Conservation (phyloP, 495 filamentous ascomycete genomes). For the Friedmanniomyces simplex region DNA sequence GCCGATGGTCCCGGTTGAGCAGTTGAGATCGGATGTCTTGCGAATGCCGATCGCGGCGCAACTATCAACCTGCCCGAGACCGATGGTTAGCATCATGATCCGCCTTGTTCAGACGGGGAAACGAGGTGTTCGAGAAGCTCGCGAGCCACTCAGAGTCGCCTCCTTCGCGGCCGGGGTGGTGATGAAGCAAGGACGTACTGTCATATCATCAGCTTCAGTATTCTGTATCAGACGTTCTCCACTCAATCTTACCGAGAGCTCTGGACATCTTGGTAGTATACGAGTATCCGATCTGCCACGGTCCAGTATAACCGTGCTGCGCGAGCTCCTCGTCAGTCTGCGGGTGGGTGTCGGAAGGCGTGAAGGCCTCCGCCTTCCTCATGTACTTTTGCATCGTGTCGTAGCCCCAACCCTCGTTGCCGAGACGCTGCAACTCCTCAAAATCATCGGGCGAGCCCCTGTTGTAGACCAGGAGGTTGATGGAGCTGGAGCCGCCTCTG, state of each 20-base stretch:
- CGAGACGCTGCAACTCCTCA: conserved; percentile 3
- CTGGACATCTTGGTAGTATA: background rate
- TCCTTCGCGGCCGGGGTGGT: too few relatives aligned
- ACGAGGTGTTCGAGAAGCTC: too few relatives aligned
- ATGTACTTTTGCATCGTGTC: background rate
- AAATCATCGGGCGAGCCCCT: background rate
- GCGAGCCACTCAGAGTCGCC: too few relatives aligned
- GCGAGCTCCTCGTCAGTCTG: background rate
- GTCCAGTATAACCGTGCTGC: background rate
- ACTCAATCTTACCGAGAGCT: background rate
- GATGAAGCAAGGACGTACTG: too few relatives aligned
- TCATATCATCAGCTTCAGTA: too few relatives aligned
- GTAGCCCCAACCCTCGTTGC: conserved; percentile 3
- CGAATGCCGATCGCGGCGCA: background rate
- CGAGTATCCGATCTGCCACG: background rate
- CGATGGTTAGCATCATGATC: too few relatives aligned
- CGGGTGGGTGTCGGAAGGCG: background rate
- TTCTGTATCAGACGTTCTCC: too few relatives aligned
- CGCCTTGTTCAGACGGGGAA: too few relatives aligned
- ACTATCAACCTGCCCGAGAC: background rate
- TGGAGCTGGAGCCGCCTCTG: background rate
- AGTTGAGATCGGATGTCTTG: background rate
- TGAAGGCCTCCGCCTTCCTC: background rate
- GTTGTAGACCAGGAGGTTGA: background rate
- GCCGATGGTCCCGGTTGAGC: background rate